phyloP scores from a whole-genome alignment of 202 grass and related monocot genomes.

The Schoenoplectus triqueter region DNA sequence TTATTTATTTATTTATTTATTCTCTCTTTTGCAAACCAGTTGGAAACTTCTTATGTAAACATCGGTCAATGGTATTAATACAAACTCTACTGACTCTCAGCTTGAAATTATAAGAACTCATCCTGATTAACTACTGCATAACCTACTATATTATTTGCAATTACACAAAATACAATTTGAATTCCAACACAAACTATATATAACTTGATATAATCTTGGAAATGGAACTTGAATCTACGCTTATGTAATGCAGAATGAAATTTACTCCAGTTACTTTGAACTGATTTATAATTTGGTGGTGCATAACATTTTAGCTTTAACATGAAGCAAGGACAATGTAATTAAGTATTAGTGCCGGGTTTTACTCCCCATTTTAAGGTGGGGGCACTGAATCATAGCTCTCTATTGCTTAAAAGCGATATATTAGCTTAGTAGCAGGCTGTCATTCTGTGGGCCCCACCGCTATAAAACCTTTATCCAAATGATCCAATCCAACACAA shows the following conservation, averaged over 20 bases:
- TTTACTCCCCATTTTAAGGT: constrained; percentile 35
- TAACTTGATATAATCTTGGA: not conserved
- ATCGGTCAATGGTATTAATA: too few species aligned
- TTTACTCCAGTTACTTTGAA: not conserved
- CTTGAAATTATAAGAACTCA: too few species aligned
- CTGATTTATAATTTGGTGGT: not conserved
- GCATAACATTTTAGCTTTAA: not conserved
- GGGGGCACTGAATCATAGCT: constrained; percentile 46
- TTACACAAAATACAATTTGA: not conserved
- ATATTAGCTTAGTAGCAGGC: constrained; percentile 18
- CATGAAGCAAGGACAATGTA: constrained; percentile 30
- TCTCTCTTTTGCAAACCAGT: not conserved
- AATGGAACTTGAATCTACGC: not conserved
- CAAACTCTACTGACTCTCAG: too few species aligned
- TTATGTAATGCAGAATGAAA: not conserved
- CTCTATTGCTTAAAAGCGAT: constrained; percentile 42
- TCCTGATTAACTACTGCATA: too few species aligned
- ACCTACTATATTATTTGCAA: too few species aligned
- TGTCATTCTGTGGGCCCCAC: constrained; percentile 28
- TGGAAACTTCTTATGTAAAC: not conserved
- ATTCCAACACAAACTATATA: not conserved
- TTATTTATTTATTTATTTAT: not conserved
- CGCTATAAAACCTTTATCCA: not conserved
- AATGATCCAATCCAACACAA: not conserved
- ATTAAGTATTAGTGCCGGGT: constrained; percentile 24